Evolutionary conservation across 495 filamentous ascomycete species (phyloP), one percentile per base, ranked within the genome.

Genomic region (Opeltia flavorubescens): DNA sequence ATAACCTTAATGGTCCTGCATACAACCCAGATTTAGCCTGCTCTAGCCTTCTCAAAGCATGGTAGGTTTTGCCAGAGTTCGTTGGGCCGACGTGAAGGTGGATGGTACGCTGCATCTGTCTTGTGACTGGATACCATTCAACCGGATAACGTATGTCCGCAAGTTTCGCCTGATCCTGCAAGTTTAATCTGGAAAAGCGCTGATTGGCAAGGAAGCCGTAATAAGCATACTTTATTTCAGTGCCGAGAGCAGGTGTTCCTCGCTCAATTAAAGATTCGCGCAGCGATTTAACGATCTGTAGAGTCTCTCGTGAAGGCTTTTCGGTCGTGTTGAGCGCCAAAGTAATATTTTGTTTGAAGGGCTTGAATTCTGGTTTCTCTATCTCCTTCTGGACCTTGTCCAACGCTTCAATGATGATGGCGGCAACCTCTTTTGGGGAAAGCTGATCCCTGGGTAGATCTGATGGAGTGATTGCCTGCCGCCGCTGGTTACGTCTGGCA

Each of bases 1-100:
- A 75, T 31, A 99, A 64, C 15, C 93, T 76, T 39, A 99, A 65
- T 0, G 93, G 93, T 1, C 93, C 93, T 28, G 89, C 86, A 58
- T 94, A 99, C 45, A 94, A 78, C 12, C 93, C 93, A 18, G 69
- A 72, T 33, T 78, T 72, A 24, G 81, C 77, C 28, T 74, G 64
- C 60, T 93, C 81, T 7, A 99, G 75, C n/a, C 82, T 74, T 62
- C 94, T 80, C 43, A 99, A 63, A 3, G 93, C 93, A 59, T 87
- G 81, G 62, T 96, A 96, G 2, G 93, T 99, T 65, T 99, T 99
- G 47, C 93, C 93, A 4, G 89, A 95, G 63, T 99, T 99, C 2
- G 93, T 99, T 0, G 93, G 93, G 1, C 93, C 93, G 38, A 99
- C 88, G 58, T 99, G 93, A 7, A 99, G 66, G 68, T 95, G 84